phyloP scores from a whole-genome alignment of 176 grass and related monocot species.

The Leersia perrieri region DNA sequence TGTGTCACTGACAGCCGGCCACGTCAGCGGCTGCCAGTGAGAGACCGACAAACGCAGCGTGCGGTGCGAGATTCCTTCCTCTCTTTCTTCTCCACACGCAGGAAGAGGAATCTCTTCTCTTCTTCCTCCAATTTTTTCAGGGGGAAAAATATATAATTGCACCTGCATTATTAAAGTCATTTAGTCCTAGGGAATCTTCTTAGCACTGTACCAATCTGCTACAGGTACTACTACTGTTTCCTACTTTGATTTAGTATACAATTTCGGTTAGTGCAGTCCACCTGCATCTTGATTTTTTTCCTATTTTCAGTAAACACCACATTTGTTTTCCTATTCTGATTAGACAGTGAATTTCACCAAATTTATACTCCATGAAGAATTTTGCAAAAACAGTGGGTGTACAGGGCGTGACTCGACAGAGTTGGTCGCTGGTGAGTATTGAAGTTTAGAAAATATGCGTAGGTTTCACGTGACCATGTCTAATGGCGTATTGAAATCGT shows the following conservation, averaged over 20 bases:
- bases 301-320: background rate
- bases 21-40: background rate
- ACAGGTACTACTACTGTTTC: background rate
- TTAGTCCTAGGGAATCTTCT: background rate
- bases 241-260: background rate
- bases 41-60: constrained; percentile 24
- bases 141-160: background rate
- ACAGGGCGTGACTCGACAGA: background rate
- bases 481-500: background rate
- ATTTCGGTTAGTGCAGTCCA: background rate
- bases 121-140: background rate
- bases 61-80: constrained; percentile 27
- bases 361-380: background rate
- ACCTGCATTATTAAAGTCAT: too few relatives aligned
- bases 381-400: background rate
- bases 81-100: background rate
- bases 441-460: background rate
- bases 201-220: background rate
- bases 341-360: background rate
- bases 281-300: background rate
- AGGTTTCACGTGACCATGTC: background rate
- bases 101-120: background rate
- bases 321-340: too few relatives aligned
- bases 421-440: background rate
- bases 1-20: constrained; percentile 17